Evolutionary conservation across 805 yeast genomes (phyloP), one percentile per base, ranked within the genome.

Genomic region (Teunomyces panamensis): DNA sequence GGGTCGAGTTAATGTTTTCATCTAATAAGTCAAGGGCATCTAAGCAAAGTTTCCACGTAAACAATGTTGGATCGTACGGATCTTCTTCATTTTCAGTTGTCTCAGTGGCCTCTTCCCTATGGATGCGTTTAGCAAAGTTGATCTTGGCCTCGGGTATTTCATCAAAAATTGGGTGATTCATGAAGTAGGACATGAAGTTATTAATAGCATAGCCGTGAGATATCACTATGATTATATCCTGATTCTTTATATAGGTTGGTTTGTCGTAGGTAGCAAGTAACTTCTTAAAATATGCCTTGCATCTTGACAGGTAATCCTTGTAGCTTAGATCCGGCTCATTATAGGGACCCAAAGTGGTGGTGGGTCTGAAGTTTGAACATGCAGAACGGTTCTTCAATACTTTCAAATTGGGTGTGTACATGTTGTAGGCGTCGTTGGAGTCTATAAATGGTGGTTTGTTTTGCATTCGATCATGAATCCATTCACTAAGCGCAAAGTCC

Each of bases 381-480:
- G 62, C 56, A 30, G 59, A 54, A 39, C 63, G 59, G 52, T 73
- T 73, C 35, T 59, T 58, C 51, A 73, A 51, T 43, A 52, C 46
- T 54, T 67, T 71, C 46, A 73, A 53, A 54, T 73, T 73, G 34
- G 77, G 75, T 5, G 74, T 72, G 48, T 71, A 73, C 75, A 73
- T 69, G 48, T 70, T 68, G 55, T 73, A 73, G 3, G 76, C 78
- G 54, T 73, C 76, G 45, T 69, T 68, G 45, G 74, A 67, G 56
- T 73, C 78, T 33, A 55, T 49, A 49, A 68, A 70, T 4, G 76
- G 77, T 9, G 77, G 75, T 51, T 71, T 66, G 43, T 69, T 62
- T 45, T 54, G 58, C 77, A 72, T 71, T 32, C 64, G 63, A 43
- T 73, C 77, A 49, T 73, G 78, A 52, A 73, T 61, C 78, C 78